A percentile compares a stretch with the other conserved stretches of the same genome.
phyloP scores from a whole-genome alignment of 345 rosid species.

The Mallotus nudiflorus region DNA sequence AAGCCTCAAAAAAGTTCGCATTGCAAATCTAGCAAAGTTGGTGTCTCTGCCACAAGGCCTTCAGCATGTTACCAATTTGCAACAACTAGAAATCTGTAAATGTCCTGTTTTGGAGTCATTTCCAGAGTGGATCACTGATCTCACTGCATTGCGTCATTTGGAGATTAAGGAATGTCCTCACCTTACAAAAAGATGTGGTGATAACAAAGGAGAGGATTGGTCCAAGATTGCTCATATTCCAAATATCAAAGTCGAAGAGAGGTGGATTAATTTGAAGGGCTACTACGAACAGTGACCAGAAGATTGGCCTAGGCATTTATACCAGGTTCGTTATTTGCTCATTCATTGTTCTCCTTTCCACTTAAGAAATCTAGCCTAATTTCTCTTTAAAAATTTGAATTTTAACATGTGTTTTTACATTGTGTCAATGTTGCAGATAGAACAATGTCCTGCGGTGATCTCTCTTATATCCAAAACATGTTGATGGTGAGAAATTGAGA shows the following conservation, averaged over 20 bases:
- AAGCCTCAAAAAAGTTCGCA: not conserved
- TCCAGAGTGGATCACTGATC: constrained; percentile 17
- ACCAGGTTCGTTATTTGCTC: too few relatives aligned
- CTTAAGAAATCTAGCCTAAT: too few relatives aligned
- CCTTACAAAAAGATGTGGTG: not conserved
- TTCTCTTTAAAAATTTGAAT: too few relatives aligned
- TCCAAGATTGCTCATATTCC: constrained; percentile 17
- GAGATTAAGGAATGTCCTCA: not conserved
- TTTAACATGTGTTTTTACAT: too few relatives aligned
- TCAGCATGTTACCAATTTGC: constrained; percentile 3
- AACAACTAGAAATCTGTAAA: not conserved
- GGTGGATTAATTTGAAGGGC: not conserved
- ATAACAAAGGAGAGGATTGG: constrained; percentile 14
- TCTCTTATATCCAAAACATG: too few relatives aligned
- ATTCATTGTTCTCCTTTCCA: too few relatives aligned
- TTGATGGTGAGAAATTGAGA: too few relatives aligned
- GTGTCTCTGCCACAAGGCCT: constrained; percentile 9
- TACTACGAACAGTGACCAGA: not conserved
- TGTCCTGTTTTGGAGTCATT: constrained; percentile 11
- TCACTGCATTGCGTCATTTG: not conserved
- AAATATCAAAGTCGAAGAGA: not conserved
- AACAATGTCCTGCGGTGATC: too few relatives aligned
- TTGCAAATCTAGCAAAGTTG: not conserved
- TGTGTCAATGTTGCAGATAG: too few relatives aligned
- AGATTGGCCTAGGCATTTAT: too few relatives aligned